Conservation (phyloP, 2,329 filamentous ascomycete species). For the Lasiodiplodia gonubiensis region DNA sequence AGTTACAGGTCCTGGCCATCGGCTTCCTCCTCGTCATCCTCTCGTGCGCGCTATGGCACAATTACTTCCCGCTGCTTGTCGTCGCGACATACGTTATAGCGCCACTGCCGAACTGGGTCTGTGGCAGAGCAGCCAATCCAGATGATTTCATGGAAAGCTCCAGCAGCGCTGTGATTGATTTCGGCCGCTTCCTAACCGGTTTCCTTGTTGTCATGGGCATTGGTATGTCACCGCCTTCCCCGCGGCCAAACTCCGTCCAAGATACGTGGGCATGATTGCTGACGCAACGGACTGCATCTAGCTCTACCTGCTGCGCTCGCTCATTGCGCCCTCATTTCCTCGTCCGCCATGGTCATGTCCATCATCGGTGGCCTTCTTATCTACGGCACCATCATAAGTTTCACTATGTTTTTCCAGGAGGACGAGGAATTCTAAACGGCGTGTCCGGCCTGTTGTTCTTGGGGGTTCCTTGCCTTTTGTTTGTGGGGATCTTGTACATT, state of each 20-base stretch:
- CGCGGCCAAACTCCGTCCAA: background rate
- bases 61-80: slow-evolving; percentile 93
- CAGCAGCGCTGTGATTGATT: slow-evolving; percentile 84
- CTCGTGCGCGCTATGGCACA: slow-evolving; percentile 91
- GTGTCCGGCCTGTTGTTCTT: background rate
- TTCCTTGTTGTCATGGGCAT: slow-evolving; percentile 98
- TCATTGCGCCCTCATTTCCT: slow-evolving; percentile 80
- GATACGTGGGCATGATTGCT: slow-evolving; percentile 7
- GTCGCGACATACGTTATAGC: slow-evolving; percentile 95
- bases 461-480: slow-evolving; percentile 10
- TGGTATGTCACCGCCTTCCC: slow-evolving; percentile 60
- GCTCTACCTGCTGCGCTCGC: slow-evolving; percentile 88
- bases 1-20: slow-evolving; percentile 79
- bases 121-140: slow-evolving; percentile 81
- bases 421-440: slow-evolving; percentile 83
- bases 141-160: slow-evolving; percentile 94
- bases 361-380: slow-evolving; percentile 91
- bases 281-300: slow-evolving; percentile 46
- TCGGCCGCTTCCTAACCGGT: slow-evolving; percentile 91
- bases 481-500: slow-evolving; percentile 27
- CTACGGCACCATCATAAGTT: slow-evolving; percentile 97
- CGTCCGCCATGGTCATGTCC: slow-evolving; percentile 93
- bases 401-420: slow-evolving; percentile 97
- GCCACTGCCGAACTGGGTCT: slow-evolving; percentile 96
- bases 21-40: slow-evolving; percentile 99